Conservation (phyloP, 352 stramenopile species). For the Phytopythium vexans region DNA sequence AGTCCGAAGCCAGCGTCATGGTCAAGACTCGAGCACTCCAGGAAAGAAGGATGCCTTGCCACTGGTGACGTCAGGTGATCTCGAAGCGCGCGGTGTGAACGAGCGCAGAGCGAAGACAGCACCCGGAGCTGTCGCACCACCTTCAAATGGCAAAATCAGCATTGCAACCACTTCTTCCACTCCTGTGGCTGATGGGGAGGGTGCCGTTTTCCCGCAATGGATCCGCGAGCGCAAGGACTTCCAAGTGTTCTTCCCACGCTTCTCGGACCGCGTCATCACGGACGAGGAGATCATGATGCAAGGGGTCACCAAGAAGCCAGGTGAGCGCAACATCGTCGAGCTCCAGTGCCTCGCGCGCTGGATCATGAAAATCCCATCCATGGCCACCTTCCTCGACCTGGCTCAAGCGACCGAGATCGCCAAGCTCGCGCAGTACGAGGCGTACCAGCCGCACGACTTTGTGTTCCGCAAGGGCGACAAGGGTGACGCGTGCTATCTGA, state of each 20-base stretch:
- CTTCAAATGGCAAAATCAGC: too few species aligned
- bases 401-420: slow-evolving; percentile 69
- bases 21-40: too few species aligned
- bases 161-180: background rate
- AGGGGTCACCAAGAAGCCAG: slow-evolving; percentile 57
- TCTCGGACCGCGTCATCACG: slow-evolving; percentile 51
- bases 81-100: background rate
- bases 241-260: slow-evolving; percentile 68
- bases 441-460: slow-evolving; percentile 44
- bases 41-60: too few species aligned
- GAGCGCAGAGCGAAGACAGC: background rate
- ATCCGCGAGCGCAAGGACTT: slow-evolving; percentile 80
- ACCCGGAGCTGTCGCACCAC: background rate
- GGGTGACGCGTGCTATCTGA: slow-evolving; percentile 65
- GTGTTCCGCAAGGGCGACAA: slow-evolving; percentile 63
- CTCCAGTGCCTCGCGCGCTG: slow-evolving; percentile 67
- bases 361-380: slow-evolving; percentile 76
- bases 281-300: slow-evolving; percentile 68
- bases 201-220: slow-evolving; percentile 52
- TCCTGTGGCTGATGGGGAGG: slow-evolving; percentile 10
- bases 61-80: background rate
- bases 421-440: slow-evolving; percentile 52
- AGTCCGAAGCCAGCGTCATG: too few species aligned
- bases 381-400: slow-evolving; percentile 61
- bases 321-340: slow-evolving; percentile 67